A percentile compares a stretch with the other conserved stretches of the same genome.
These are phyloP conservation scores for Takashimella koratensis DNA, from an alignment of 1,284 basidiomycete genomes.

Conservation along the genomic window DNA sequence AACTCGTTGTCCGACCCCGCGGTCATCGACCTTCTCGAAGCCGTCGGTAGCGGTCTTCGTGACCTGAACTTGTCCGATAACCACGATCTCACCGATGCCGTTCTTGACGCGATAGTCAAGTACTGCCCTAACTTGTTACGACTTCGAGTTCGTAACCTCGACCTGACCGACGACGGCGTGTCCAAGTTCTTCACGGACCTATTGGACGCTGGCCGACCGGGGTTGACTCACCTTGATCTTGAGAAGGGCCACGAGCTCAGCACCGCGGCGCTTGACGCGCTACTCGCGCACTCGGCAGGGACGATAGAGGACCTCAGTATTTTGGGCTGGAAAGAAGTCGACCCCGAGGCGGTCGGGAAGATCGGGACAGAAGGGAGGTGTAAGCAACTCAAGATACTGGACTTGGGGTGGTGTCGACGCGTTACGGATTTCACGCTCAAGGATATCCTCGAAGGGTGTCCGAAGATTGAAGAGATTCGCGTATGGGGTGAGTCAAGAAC, in stretches of 20 bases:
- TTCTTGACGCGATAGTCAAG: constrained; percentile 60
- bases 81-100: constrained; percentile 55
- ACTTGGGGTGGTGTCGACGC: constrained; percentile 82
- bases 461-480: constrained; percentile 28
- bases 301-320: constrained; percentile 65
- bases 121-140: constrained; percentile 56
- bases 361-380: constrained; percentile 53
- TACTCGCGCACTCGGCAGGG: constrained; percentile 67
- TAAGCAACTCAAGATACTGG: constrained; percentile 59
- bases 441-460: constrained; percentile 59
- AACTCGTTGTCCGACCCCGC: constrained; percentile 56
- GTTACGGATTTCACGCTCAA: constrained; percentile 81
- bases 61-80: constrained; percentile 66
- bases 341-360: constrained; percentile 56
- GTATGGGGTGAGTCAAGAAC: constrained; percentile 51
- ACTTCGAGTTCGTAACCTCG: constrained; percentile 60
- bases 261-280: constrained; percentile 58
- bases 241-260: constrained; percentile 60
- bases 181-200: constrained; percentile 61
- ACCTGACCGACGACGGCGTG: constrained; percentile 67
- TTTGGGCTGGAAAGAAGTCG: constrained; percentile 68
- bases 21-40: constrained; percentile 57
- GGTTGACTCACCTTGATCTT: constrained; percentile 57
- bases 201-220: constrained; percentile 26
- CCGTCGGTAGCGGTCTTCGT: constrained; percentile 55